Conservation (phyloP, 2,329 filamentous ascomycete genomes). For the Coniochaeta sp. region DNA sequence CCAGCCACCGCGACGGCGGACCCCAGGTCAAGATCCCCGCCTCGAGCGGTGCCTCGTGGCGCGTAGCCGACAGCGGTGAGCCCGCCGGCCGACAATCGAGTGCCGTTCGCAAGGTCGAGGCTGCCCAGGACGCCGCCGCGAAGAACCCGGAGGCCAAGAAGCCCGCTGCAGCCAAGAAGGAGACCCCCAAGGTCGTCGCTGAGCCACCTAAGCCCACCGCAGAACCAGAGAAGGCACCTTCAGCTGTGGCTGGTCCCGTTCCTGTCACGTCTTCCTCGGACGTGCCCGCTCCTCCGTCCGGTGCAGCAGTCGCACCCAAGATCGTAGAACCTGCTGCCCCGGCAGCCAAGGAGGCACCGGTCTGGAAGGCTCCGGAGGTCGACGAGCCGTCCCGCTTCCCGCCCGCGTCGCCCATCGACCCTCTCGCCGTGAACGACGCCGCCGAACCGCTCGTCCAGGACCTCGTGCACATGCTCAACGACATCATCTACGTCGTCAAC, state of each 20-base stretch:
- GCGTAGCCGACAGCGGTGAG: conserved; percentile 56
- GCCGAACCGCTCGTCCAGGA: conserved; percentile 87
- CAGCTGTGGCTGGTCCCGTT: conserved; percentile 16
- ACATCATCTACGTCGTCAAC: conserved; percentile 89
- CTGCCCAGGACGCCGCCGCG: conserved; percentile 18
- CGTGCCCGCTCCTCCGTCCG: too few species aligned
- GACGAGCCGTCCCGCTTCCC: conserved; percentile 58
- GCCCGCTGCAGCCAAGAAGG: conserved; percentile 18
- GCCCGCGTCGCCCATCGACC: conserved; percentile 65
- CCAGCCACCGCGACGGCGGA: conserved; percentile 47
- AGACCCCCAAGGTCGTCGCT: conserved; percentile 21
- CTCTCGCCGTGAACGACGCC: conserved; percentile 66
- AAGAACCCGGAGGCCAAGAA: conserved; percentile 18
- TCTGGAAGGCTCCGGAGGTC: conserved; percentile 49
- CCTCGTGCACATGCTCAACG: conserved; percentile 89
- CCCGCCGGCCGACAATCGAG: conserved; percentile 53
- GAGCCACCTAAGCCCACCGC: not conserved
- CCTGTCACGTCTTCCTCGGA: conserved; percentile 9
- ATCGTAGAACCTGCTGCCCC: conserved; percentile 8
- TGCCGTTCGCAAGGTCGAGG: conserved; percentile 32
- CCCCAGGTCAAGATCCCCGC: conserved; percentile 75
- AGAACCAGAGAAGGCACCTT: conserved; percentile 10
- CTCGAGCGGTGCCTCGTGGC: conserved; percentile 79
- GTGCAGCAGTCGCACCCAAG: conserved; percentile 16
- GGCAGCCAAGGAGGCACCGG: conserved; percentile 19